These are phyloP conservation scores for Cercis canadensis DNA, from an alignment of 306 rosid genomes.

Conservation along the genomic window DNA sequence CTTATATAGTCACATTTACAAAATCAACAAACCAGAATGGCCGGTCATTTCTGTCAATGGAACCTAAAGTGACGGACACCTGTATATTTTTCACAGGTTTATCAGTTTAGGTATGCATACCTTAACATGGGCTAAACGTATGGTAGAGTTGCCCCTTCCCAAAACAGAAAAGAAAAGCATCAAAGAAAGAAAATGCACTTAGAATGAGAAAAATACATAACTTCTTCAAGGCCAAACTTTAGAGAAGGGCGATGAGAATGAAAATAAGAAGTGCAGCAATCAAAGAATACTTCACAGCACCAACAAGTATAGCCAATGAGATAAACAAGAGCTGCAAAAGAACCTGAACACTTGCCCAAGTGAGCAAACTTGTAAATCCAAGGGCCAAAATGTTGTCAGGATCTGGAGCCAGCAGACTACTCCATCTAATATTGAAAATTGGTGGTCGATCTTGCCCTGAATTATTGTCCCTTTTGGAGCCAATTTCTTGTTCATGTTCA, in stretches of 20 bases:
- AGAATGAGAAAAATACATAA: too few relatives aligned
- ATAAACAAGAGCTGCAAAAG: slow-evolving; percentile 71
- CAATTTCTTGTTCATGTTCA: slow-evolving; percentile 27
- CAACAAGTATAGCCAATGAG: slow-evolving; percentile 72
- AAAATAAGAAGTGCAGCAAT: slow-evolving; percentile 80
- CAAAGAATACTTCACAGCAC: slow-evolving; percentile 86
- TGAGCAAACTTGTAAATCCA: slow-evolving; percentile 77
- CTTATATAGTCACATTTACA: too few relatives aligned
- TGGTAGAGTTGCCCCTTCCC: too few relatives aligned
- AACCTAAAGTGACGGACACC: too few relatives aligned
- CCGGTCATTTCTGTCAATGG: too few relatives aligned
- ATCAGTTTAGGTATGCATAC: too few relatives aligned
- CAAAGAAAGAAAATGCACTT: too few relatives aligned
- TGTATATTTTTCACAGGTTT: too few relatives aligned
- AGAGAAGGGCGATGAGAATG: slow-evolving; percentile 72
- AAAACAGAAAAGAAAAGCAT: too few relatives aligned
- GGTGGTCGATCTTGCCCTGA: slow-evolving; percentile 43
- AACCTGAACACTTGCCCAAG: slow-evolving; percentile 93
- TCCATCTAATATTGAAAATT: slow-evolving; percentile 63
- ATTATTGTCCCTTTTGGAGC: slow-evolving; percentile 42
- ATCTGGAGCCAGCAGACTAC: slow-evolving; percentile 67
- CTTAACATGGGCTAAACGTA: too few relatives aligned
- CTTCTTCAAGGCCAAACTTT: too few relatives aligned
- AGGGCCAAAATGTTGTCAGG: slow-evolving; percentile 78
- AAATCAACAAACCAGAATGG: too few relatives aligned